Conservation (phyloP, 805 yeast genomes). For the Cyberlindnera americana region DNA sequence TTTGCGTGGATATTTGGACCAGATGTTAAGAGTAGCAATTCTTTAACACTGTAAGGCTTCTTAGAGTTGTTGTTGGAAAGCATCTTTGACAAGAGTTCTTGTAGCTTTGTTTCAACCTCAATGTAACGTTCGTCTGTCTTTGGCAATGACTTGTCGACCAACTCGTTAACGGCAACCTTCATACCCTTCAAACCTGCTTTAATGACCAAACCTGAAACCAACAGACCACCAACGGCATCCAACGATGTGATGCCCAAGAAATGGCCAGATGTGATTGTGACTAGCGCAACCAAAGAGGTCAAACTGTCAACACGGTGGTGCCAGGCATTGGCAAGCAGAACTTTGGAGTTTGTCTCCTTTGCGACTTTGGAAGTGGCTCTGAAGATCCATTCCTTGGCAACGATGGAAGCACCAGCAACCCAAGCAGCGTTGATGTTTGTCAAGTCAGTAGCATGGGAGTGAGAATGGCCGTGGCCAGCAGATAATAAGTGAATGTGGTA, state of each 20-base stretch:
- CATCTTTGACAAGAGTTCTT: constrained; percentile 31
- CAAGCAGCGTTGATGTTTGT: constrained; percentile 91
- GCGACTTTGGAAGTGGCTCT: constrained; percentile 83
- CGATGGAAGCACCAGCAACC: constrained; percentile 88
- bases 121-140: constrained; percentile 46
- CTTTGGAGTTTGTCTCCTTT: constrained; percentile 72
- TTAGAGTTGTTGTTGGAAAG: constrained; percentile 41
- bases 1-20: constrained; percentile 52
- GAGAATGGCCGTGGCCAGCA: constrained; percentile 34
- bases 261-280: constrained; percentile 83
- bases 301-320: constrained; percentile 94
- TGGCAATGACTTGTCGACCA: constrained; percentile 69
- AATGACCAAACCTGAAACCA: constrained; percentile 78
- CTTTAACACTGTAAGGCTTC: constrained; percentile 35
- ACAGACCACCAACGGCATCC: constrained; percentile 88
- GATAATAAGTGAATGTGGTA: constrained; percentile 44
- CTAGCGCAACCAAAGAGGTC: constrained; percentile 86
- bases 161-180: constrained; percentile 64
- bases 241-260: constrained; percentile 75
- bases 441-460: constrained; percentile 33
- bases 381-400: constrained; percentile 83
- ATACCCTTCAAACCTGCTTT: constrained; percentile 82
- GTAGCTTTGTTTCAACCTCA: constrained; percentile 38
- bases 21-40: constrained; percentile 47
- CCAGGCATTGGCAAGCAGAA: constrained; percentile 96